Conservation (phyloP, 371 early-diverging fungal species). For the Apophysomyces variabilis region DNA sequence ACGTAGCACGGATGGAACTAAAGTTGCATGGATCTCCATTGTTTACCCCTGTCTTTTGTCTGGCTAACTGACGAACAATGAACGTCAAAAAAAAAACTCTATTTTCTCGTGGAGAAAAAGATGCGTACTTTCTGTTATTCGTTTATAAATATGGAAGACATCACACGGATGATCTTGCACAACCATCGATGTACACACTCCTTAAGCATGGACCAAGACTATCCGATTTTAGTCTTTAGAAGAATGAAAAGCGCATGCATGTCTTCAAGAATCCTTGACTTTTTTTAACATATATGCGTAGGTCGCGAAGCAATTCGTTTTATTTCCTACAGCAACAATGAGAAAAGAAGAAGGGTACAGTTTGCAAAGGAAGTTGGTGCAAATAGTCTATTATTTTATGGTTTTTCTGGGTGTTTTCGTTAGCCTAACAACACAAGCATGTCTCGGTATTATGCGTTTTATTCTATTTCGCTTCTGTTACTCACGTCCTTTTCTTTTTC, state of each 20-base stretch:
- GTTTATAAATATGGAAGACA: background rate
- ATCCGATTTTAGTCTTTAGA: background rate
- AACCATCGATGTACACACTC: constrained; percentile 1
- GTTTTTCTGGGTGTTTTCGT: background rate
- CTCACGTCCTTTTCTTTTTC: constrained; percentile 7
- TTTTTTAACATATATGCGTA: background rate
- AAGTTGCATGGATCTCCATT: no score
- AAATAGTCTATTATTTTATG: background rate
- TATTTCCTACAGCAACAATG: background rate
- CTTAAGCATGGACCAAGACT: constrained; percentile 8
- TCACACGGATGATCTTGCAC: constrained; percentile 7
- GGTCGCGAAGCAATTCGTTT: no score
- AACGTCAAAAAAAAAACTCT: no score
- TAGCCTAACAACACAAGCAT: constrained; percentile 11
- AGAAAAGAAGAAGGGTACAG: background rate
- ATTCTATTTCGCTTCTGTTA: background rate
- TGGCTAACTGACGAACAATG: no score
- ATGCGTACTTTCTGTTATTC: no score
- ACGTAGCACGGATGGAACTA: no score
- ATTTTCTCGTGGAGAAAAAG: no score
- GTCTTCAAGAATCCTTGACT: no score
- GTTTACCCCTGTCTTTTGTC: no score
- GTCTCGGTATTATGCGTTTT: constrained; percentile 7
- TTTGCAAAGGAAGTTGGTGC: background rate
- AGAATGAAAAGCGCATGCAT: no score